Evolutionary conservation across 192 early-diverging fungal genomes (phyloP).

Genomic region (Podochytrium sp.): DNA sequence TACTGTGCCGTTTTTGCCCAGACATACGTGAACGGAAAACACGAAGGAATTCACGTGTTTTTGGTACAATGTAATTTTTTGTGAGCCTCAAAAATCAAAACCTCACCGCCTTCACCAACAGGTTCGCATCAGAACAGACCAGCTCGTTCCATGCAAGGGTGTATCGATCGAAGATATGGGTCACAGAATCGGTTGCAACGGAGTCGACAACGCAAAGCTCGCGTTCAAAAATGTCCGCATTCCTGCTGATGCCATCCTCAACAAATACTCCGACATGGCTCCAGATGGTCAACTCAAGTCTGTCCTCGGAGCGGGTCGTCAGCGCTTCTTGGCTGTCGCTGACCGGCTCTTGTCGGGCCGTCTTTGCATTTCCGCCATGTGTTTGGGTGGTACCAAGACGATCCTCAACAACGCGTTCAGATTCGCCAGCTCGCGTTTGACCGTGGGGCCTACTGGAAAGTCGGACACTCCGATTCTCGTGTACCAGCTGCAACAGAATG

Average conservation of each 20-base stretch:
- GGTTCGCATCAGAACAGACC: constrained; percentile 74
- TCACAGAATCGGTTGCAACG: constrained; percentile 66
- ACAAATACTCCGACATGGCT: constrained; percentile 65
- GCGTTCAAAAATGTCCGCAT: constrained; percentile 63
- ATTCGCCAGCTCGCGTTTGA: constrained; percentile 69
- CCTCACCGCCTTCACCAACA: no score
- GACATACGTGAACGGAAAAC: constrained; percentile 66
- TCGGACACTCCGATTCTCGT: constrained; percentile 74
- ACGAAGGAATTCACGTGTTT: constrained; percentile 73
- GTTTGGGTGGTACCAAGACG: constrained; percentile 70
- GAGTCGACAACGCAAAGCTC: constrained; percentile 77
- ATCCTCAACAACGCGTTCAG: constrained; percentile 66
- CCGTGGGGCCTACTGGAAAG: constrained; percentile 78
- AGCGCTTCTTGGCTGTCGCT: constrained; percentile 77
- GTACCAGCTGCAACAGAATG: constrained; percentile 80
- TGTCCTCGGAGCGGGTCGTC: constrained; percentile 58
- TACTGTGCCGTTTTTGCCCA: constrained; percentile 78
- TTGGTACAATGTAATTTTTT: no score
- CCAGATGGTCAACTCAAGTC: constrained; percentile 62
- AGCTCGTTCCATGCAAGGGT: constrained; percentile 65
- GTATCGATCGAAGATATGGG: constrained; percentile 81
- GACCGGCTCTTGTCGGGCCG: constrained; percentile 76
- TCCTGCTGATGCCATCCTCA: constrained; percentile 68
- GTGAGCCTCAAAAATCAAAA: no score
- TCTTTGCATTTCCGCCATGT: constrained; percentile 71